Evolutionary conservation across 306 rosid species (phyloP).

Genomic region (Sphenostylis stenocarpa): DNA sequence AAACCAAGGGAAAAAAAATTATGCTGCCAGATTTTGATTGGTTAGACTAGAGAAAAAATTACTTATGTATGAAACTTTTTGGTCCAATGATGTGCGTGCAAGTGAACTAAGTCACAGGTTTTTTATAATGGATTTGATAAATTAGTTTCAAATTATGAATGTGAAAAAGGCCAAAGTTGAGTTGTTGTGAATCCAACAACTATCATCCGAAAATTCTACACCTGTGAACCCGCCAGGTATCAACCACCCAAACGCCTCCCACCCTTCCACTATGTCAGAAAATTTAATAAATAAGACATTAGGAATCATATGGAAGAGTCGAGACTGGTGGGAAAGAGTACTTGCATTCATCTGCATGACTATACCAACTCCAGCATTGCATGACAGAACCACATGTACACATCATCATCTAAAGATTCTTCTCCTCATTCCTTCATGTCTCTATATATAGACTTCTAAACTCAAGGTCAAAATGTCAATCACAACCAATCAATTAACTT

Average conservation of each 20-base stretch:
- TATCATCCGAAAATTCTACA: conserved; percentile 28
- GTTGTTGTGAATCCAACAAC: conserved; percentile 41
- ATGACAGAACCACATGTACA: conserved; percentile 19
- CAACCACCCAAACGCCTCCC: conserved; percentile 32
- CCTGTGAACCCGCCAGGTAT: conserved; percentile 19
- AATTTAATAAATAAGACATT: neutral
- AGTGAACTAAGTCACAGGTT: conserved; percentile 28
- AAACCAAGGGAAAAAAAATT: conserved; percentile 20
- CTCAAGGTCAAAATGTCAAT: conserved; percentile 16
- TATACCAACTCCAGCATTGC: conserved; percentile 41
- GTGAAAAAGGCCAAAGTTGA: conserved; percentile 36
- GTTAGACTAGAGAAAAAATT: neutral
- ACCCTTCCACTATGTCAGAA: neutral
- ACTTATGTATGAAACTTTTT: neutral
- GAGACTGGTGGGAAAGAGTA: conserved; percentile 32
- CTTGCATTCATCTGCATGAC: conserved; percentile 20
- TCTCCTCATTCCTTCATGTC: conserved; percentile 19
- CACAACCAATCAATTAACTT: conserved; percentile 4
- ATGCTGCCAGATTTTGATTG: conserved; percentile 30
- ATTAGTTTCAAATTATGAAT: neutral
- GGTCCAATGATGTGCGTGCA: conserved; percentile 2
- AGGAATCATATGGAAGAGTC: conserved; percentile 26
- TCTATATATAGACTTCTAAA: conserved; percentile 32
- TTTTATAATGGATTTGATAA: conserved; percentile 31
- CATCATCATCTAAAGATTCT: conserved; percentile 13